phyloP scores from a whole-genome alignment of 345 rosid species.

The Acer yangbiense region DNA sequence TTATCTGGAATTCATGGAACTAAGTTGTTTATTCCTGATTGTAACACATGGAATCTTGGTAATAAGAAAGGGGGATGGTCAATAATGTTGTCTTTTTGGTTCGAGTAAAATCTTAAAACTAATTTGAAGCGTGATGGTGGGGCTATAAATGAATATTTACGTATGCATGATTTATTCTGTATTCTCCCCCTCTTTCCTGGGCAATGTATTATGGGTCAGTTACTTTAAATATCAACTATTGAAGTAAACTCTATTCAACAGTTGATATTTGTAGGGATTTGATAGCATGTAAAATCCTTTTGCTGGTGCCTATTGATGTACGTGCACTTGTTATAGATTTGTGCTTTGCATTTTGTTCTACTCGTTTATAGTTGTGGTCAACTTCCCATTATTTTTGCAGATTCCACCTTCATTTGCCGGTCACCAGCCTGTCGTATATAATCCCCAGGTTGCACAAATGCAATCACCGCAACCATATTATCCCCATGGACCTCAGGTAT shows the following conservation, averaged over 20 bases:
- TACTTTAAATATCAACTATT: not conserved
- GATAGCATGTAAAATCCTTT: no score
- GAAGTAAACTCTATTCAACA: not conserved
- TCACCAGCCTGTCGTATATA: conserved; percentile 73
- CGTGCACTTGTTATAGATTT: not conserved
- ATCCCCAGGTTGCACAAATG: conserved; percentile 54
- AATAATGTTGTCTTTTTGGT: not conserved
- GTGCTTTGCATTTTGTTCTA: not conserved
- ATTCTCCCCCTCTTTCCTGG: not conserved
- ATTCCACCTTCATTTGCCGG: conserved; percentile 59
- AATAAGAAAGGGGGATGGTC: not conserved
- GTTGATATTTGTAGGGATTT: not conserved
- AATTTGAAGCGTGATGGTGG: not conserved
- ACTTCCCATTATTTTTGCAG: conserved; percentile 39
- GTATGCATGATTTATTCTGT: not conserved
- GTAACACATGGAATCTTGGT: not conserved
- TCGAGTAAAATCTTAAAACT: not conserved
- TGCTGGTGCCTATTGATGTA: not conserved
- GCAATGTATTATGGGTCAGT: not conserved
- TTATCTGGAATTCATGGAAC: not conserved
- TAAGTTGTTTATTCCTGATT: not conserved
- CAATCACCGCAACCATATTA: conserved; percentile 66
- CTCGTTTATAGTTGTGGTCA: conserved; percentile 14
- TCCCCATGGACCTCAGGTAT: conserved; percentile 78
- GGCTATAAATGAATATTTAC: not conserved